A percentile compares a stretch with the other conserved stretches of the same genome.
Evolutionary conservation across 805 yeast species (phyloP).

Genomic region (Candida montana): DNA sequence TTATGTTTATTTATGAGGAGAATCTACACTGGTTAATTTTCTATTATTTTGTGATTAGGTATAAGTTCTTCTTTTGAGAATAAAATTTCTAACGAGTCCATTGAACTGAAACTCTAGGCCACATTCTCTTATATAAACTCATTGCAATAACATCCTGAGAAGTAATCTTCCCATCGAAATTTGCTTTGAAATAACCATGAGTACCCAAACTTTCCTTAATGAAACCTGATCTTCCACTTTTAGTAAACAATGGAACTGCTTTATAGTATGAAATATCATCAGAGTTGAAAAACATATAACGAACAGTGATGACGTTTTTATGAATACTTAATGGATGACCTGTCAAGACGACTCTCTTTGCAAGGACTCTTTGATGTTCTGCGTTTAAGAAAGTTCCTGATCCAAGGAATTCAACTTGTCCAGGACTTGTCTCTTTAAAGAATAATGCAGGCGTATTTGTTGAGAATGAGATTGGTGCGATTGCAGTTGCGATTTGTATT

Average conservation of each 20-base stretch:
- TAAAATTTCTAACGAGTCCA: constrained; percentile 25
- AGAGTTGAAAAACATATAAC: constrained; percentile 94
- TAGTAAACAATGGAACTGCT: constrained; percentile 88
- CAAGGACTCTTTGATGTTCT: constrained; percentile 78
- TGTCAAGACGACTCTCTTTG: constrained; percentile 83
- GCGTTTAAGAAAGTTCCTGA: constrained; percentile 86
- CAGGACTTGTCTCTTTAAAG: constrained; percentile 51
- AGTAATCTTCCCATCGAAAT: constrained; percentile 82
- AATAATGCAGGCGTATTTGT: constrained; percentile 73
- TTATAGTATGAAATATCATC: constrained; percentile 87
- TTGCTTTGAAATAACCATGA: constrained; percentile 96
- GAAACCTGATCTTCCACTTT: constrained; percentile 88
- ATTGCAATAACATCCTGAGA: constrained; percentile 92
- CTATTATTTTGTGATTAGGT: no score
- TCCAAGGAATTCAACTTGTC: constrained; percentile 64
- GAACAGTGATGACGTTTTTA: constrained; percentile 82
- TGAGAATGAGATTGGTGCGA: constrained; percentile 82
- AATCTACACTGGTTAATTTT: no score
- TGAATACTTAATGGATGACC: constrained; percentile 96
- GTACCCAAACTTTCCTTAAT: constrained; percentile 96
- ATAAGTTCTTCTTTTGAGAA: no score
- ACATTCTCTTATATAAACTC: constrained; percentile 88
- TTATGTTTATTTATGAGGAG: no score
- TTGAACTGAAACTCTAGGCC: constrained; percentile 59
- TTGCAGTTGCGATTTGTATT: constrained; percentile 72